Percentiles rank a stretch among this genome's conserved stretches.
phyloP scores from a whole-genome alignment of 768 basidiomycete genomes.

The Obba rivulosa region DNA sequence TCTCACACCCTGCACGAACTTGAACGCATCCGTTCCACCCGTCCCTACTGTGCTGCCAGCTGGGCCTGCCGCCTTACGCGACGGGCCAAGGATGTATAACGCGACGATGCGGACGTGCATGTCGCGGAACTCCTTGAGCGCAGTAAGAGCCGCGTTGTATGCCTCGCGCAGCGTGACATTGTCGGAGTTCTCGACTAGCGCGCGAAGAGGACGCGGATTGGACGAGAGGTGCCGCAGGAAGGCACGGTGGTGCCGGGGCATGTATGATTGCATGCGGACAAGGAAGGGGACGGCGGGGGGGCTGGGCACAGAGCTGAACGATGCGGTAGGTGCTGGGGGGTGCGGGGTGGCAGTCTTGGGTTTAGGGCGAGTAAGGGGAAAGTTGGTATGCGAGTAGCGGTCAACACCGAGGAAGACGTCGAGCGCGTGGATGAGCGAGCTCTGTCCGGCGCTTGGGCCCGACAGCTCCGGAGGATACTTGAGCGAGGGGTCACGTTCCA shows the following conservation, averaged over 20 bases:
- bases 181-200: slow-evolving; percentile 29
- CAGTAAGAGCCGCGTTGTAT: slow-evolving; percentile 45
- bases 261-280: slow-evolving; percentile 51
- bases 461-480: slow-evolving; percentile 35
- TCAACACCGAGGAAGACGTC: slow-evolving; percentile 52
- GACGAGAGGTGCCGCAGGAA: slow-evolving; percentile 48
- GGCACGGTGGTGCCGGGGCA: slow-evolving; percentile 55
- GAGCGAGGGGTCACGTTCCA: slow-evolving; percentile 28
- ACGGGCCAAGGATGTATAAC: slow-evolving; percentile 48
- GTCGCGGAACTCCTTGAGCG: slow-evolving; percentile 53
- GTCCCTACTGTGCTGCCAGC: slow-evolving; percentile 34
- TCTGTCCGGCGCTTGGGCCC: slow-evolving; percentile 60
- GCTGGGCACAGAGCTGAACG: slow-evolving; percentile 11
- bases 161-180: slow-evolving; percentile 25
- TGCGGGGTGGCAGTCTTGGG: slow-evolving; percentile 20
- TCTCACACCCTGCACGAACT: slow-evolving; percentile 52
- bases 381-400: slow-evolving; percentile 28
- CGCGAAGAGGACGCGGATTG: slow-evolving; percentile 43
- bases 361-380: slow-evolving; percentile 1
- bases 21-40: slow-evolving; percentile 51
- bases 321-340: slow-evolving; percentile 1
- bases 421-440: slow-evolving; percentile 50
- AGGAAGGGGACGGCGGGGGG: slow-evolving; percentile 33
- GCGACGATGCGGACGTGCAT: slow-evolving; percentile 53
- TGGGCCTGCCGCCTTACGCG: slow-evolving; percentile 6